Evolutionary conservation across 2,329 filamentous ascomycete species (phyloP), one percentile per base, ranked within the genome.

Genomic region (Microcyclospora tardicrescens): DNA sequence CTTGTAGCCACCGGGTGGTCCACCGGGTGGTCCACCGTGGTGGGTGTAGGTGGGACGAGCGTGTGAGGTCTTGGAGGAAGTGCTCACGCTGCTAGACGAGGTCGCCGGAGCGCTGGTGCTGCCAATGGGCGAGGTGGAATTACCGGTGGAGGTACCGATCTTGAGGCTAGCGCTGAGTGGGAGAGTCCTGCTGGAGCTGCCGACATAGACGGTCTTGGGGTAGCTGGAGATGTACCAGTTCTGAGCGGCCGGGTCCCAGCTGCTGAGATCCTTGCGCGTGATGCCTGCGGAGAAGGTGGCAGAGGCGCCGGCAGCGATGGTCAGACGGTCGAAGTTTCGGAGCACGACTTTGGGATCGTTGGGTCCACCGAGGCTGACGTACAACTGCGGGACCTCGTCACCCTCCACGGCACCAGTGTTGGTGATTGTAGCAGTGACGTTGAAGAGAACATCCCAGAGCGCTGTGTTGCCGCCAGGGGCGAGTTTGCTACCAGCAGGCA

Each of bases 221-320:
- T 73, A 67, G 15, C 63, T 51, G 24, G 64, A 66, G 38, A 79
- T 66, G 34, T 85, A 51, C 87, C 89, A 96, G 66, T 95, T 79
- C 68, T 95, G 87, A n/a, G 64, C 58, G 1, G 56, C 68, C 1
- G 73, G 66, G 49, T 94, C 84, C 87, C 89, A 95, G 65, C 86
- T 91, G 57, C 80, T 85, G 40, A 95, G 50, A 55, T 95, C 89
- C 40, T 85, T 77, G 30, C 87, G 73, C 5, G 78, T 86, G 39
- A 95, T 61, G 12, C 77, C 71, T 0, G 75, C 77, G 1, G 60
- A 68, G 66, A 91, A 93, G 2, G 69, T 73, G 3, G 65, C 68
- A 37, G 71, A 75, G 59, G 75, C 59, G n/a, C 84, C 84, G 0
- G 84, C 72, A 3, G 72, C 67, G 45, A 95, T 77, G 36, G 68